Evolutionary conservation across 495 filamentous ascomycete species (phyloP).

Genomic region (Penicillium argentinense): DNA sequence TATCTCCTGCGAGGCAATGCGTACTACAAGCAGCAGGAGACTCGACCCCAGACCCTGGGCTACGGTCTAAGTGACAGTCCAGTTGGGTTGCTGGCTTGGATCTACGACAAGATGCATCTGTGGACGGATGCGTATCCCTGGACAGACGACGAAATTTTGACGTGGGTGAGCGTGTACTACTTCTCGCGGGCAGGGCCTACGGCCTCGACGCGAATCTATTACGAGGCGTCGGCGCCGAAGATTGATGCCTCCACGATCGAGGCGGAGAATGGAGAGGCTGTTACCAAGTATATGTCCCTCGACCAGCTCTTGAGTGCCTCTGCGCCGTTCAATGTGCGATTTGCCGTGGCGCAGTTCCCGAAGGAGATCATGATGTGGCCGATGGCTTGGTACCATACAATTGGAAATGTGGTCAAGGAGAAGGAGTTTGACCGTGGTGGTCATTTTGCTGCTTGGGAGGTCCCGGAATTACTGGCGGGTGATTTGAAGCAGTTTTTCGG

Average conservation of each 20-base stretch:
- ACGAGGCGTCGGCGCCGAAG: conserved; percentile 37
- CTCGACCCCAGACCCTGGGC: conserved; percentile 50
- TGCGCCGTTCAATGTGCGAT: conserved; percentile 30
- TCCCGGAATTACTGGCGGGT: conserved; percentile 40
- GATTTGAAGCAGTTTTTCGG: conserved; percentile 47
- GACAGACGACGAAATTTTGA: conserved; percentile 56
- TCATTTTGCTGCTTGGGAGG: conserved; percentile 55
- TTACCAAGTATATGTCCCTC: conserved; percentile 19
- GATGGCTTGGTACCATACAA: conserved; percentile 37
- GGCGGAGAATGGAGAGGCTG: conserved; percentile 8
- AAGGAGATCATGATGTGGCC: conserved; percentile 44
- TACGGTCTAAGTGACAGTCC: conserved; percentile 53
- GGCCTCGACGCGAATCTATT: conserved; percentile 51
- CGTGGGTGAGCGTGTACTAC: conserved; percentile 54
- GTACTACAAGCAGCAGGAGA: conserved; percentile 47
- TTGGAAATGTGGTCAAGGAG: conserved; percentile 43
- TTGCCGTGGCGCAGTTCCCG: conserved; percentile 45
- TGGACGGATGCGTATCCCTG: conserved; percentile 53
- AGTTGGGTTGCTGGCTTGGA: conserved; percentile 53
- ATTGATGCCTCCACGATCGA: conserved; percentile 2
- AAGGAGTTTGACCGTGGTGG: conserved; percentile 45
- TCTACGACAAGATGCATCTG: conserved; percentile 53
- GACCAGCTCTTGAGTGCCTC: conserved; percentile 10
- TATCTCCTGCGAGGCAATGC: conserved; percentile 41
- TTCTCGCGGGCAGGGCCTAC: conserved; percentile 52